Conservation (phyloP, 1,284 basidiomycete genomes). For the Puccinia horiana region DNA sequence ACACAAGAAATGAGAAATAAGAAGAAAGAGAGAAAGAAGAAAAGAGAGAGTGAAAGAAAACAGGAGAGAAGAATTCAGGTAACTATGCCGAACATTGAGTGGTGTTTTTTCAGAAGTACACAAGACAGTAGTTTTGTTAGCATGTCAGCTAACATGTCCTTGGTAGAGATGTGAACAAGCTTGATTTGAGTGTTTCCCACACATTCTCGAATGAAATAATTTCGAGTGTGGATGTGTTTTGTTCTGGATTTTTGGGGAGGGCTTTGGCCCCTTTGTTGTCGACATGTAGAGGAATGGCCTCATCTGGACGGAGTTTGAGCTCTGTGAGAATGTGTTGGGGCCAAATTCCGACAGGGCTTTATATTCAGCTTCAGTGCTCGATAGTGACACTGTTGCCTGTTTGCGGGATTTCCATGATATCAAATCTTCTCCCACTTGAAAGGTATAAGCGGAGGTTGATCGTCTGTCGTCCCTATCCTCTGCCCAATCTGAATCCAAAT, state of each 20-base stretch:
- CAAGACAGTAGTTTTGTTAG: not conserved
- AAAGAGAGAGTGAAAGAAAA: too few species aligned
- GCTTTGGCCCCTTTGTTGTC: not conserved
- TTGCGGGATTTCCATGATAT: conserved; percentile 9
- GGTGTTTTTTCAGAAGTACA: not conserved
- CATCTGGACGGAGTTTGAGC: not conserved
- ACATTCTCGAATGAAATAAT: not conserved
- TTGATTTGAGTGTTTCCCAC: not conserved
- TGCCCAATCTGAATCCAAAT: not conserved
- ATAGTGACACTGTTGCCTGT: not conserved
- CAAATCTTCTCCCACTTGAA: not conserved
- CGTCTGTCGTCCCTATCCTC: not conserved
- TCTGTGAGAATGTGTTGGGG: not conserved
- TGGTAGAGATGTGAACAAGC: not conserved
- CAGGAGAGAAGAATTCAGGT: not conserved
- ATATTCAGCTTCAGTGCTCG: too few species aligned
- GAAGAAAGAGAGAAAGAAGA: too few species aligned
- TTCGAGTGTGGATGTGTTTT: too few species aligned
- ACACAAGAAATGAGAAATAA: too few species aligned
- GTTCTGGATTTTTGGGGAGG: too few species aligned
- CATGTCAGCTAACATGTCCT: conserved; percentile 5
- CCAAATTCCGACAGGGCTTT: too few species aligned
- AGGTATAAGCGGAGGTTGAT: not conserved
- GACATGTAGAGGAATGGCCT: too few species aligned
- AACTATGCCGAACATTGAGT: not conserved